Evolutionary conservation across 345 rosid genomes (phyloP).

Genomic region (Euphorbia peplus): DNA sequence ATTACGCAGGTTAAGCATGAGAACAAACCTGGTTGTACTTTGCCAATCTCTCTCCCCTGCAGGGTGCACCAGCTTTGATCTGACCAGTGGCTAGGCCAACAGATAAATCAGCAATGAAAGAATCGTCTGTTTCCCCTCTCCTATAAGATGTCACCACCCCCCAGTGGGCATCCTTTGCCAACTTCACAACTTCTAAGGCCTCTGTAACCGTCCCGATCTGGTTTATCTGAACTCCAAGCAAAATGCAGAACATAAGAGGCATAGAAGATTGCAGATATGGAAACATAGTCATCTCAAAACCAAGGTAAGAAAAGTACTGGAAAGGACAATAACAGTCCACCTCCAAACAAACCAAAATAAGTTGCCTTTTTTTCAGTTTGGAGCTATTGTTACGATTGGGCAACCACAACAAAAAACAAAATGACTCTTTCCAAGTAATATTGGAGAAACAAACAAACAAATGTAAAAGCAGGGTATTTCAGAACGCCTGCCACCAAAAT

Average conservation of each 20-base stretch:
- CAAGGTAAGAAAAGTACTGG: not conserved
- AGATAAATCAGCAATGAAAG: slow-evolving; percentile 86
- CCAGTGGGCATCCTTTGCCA: slow-evolving; percentile 90
- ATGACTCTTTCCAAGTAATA: not conserved
- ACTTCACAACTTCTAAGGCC: slow-evolving; percentile 86
- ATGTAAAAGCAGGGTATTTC: not conserved
- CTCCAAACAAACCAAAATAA: not conserved
- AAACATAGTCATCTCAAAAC: not conserved
- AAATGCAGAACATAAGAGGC: not conserved
- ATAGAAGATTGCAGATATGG: not conserved
- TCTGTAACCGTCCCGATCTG: slow-evolving; percentile 98
- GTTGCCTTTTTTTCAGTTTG: not conserved
- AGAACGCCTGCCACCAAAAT: not conserved
- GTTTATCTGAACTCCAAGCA: slow-evolving; percentile 55
- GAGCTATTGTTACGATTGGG: not conserved
- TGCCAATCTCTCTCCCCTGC: slow-evolving; percentile 89
- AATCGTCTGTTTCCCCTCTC: slow-evolving; percentile 90
- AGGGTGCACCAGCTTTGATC: slow-evolving; percentile 97
- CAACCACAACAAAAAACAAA: not conserved
- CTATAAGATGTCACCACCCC: slow-evolving; percentile 87
- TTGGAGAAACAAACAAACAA: not conserved
- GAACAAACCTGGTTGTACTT: slow-evolving; percentile 89
- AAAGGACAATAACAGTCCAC: not conserved
- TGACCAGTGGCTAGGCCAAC: slow-evolving; percentile 83
- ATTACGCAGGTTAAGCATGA: not conserved